Base-by-base conservation (phyloP, 139 green algal species). In the Medakamo hakoo region DNA sequence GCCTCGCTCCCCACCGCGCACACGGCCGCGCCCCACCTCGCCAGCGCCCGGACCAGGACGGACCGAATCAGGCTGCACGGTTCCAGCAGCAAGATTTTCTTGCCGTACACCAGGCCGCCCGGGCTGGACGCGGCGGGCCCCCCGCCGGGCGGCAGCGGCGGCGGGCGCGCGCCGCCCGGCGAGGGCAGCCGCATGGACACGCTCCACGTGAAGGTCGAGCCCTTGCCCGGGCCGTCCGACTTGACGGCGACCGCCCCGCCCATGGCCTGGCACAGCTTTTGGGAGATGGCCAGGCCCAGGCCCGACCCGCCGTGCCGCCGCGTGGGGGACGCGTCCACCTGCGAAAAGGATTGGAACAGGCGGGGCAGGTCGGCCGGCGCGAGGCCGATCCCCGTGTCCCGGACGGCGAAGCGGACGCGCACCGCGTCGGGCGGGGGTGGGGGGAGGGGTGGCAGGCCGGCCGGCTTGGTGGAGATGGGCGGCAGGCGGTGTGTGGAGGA, bases 321-420 rank as follows among this genome's bases (percentile, higher is more conserved):
- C 1, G 85, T 90, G 27, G 77, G 78, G 19, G 71, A 79, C 9
- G 67, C 66, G 40, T 89, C 84, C 29, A 85, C 71, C 69, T 84
- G 71, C 18, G 71, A 78, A 66, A 95, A 95, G 55, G 79, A 83
- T 29, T 83, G 68, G 73, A 95, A 95, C 3, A 95, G 76, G 2
- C 70, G 67, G 19, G 49, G 63, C 27, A 90, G 60, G 62, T 82
- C 75, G 18, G 68, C 60, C 19, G 61, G 5, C 28, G 59, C 69
- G 62, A 93, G 90, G 28, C 84, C 85, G 48, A 93, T 90, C 40
- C 85, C 85, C 4, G 82, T 90, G 74, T 93, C 84, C n/a, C 68
- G 64, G 23, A 91, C 84, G 14, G 57, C 63, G 31, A 92, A 88
- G 56, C 84, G 73, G 16, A 92, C 56, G 48, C 30, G 57, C 57